Evolutionary conservation across 495 filamentous ascomycete species (phyloP).

Genomic region (Hyaloscypha finlandica): DNA sequence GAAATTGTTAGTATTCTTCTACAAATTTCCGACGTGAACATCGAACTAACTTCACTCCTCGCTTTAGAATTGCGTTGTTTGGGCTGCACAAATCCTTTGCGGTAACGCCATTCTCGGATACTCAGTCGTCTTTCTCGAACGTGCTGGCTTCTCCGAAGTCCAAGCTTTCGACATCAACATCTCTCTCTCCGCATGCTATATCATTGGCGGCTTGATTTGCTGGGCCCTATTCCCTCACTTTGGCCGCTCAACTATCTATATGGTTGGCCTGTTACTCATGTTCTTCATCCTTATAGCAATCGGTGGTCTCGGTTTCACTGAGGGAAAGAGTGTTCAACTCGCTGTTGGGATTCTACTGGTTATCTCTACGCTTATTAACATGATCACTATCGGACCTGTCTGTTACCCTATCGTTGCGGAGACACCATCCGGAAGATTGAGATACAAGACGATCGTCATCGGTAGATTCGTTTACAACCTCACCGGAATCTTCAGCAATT

Average conservation of each 20-base stretch:
- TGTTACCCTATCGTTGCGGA: conserved; percentile 21
- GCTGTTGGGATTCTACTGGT: conserved; percentile 39
- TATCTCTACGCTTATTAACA: conserved; percentile 48
- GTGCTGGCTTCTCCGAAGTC: conserved; percentile 52
- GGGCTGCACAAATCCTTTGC: conserved; percentile 48
- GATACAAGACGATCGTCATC: conserved; percentile 20
- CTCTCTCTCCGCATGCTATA: conserved; percentile 36
- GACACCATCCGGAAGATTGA: conserved; percentile 15
- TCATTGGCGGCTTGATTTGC: conserved; percentile 42
- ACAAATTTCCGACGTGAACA: background rate
- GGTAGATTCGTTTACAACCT: conserved; percentile 20
- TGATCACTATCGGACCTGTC: conserved; percentile 24
- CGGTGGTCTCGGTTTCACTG: conserved; percentile 34
- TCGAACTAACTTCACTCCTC: background rate
- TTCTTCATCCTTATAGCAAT: background rate
- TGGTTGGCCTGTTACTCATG: conserved; percentile 28
- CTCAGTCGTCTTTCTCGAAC: conserved; percentile 63
- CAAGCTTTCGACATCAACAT: conserved; percentile 43
- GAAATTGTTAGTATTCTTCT: conserved; percentile 42
- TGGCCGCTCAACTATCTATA: conserved; percentile 17
- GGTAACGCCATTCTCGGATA: conserved; percentile 55
- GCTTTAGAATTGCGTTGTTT: conserved; percentile 41
- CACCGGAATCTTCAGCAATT: conserved; percentile 12
- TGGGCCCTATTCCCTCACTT: conserved; percentile 18
- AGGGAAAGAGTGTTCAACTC: conserved; percentile 5